Evolutionary conservation across 2,329 filamentous ascomycete genomes (phyloP), one percentile per base, ranked within the genome.

Genomic region (Coniochaeta prunicola): DNA sequence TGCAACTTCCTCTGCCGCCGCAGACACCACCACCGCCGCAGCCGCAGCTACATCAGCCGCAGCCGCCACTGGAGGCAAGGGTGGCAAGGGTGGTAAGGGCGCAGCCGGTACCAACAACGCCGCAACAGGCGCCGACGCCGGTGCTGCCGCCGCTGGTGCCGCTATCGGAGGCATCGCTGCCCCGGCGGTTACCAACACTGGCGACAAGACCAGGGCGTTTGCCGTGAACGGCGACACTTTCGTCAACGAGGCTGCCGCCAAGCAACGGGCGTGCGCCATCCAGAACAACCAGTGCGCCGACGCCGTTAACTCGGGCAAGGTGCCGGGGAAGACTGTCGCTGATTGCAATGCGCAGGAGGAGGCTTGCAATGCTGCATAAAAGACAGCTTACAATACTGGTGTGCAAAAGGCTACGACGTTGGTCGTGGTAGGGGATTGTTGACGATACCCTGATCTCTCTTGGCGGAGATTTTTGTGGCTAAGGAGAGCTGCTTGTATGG

Each of bases 261-360:
- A 80, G 42, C 79, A 86, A 70, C 77, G 86, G 53, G 80, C 83
- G 36, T 89, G 86, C 67, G 79, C 84, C 61, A 79, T 86, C 60
- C 83, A 88, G 73, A 81, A 84, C 73, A 87, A 86, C 65, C 71
- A 69, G 3, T 89, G 86, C 66, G 74, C 80, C 13, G 73, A 84
- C 62, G 78, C 78, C 30, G 80, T 80, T 59, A 87, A 87, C 69
- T 65, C 72, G 13, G 81, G 83, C 21, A 59, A 70, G 56, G 64
- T 74, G 15, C 63, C 67, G 3, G 75, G 75, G 42, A 68, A 75
- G 60, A 73, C 71, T 3, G 70, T 80, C 30, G 62, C 66, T n/a
- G 78, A 85, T 59, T 88, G 85, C 73, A 74, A 79, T 61, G 66
- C 72, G 4, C 85, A 88, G 71, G 75, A 84, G 65, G 63, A 62